phyloP scores from a whole-genome alignment of 1,139 yeast genomes.

The Yamadazyma blattariae region DNA sequence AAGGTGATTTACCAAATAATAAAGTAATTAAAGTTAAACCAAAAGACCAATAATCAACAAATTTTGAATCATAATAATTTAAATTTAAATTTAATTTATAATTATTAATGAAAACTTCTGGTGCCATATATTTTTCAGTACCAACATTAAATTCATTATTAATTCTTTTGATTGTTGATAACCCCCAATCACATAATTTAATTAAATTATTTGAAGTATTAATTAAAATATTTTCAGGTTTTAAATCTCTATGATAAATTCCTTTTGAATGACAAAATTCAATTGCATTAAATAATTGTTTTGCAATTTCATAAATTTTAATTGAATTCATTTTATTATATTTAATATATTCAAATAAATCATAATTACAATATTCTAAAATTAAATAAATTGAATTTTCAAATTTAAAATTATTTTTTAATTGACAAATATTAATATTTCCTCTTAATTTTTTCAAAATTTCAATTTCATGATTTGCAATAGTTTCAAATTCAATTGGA shows the following conservation, averaged over 20 bases:
- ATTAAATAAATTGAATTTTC: conserved; percentile 43
- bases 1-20: conserved; percentile 48
- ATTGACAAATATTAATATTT: conserved; percentile 42
- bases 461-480: conserved; percentile 48
- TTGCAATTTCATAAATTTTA: conserved; percentile 22
- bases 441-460: conserved; percentile 35
- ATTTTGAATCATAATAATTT: conserved; percentile 31
- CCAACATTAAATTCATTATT: conserved; percentile 51
- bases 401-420: conserved; percentile 38
- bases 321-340: conserved; percentile 19
- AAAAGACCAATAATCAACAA: conserved; percentile 42
- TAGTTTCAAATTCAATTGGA: conserved; percentile 12
- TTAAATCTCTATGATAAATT: conserved; percentile 52
- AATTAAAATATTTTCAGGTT: conserved; percentile 53
- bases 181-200: conserved; percentile 59
- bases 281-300: conserved; percentile 40
- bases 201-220: conserved; percentile 33
- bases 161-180: conserved; percentile 37
- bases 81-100: conserved; percentile 15
- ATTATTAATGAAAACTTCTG: conserved; percentile 35
- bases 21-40: conserved; percentile 45
- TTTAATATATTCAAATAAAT: conserved; percentile 21
- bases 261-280: conserved; percentile 40
- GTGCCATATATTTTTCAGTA: conserved; percentile 59
- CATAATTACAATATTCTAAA: conserved; percentile 47